Evolutionary conservation across 257 asterid genomes (phyloP), one percentile per base, ranked within the genome.

Genomic region (Nicotiana otophora): DNA sequence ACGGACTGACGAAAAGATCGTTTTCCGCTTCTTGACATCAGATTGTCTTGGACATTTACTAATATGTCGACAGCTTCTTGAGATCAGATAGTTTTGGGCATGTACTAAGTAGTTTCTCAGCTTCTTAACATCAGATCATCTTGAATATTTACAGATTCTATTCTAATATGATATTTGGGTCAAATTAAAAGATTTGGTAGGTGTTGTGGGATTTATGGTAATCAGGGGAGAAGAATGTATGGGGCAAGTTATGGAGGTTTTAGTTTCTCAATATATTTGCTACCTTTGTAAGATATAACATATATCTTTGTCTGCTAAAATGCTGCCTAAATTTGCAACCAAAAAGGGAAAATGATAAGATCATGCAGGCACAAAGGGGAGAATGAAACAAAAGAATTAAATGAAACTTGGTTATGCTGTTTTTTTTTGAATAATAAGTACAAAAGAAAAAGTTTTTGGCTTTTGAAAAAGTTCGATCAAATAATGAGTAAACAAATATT

Each of bases 151-250:
- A 39, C 48, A 1, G 48, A 39, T 39, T 39, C 2, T 39, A 39
- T 39, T 39, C 1, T 39, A 1, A 61, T 33, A 17, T 10, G 17
- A 55, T 68, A 17, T 12, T 48, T 16, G 0, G 5, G 65, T 66
- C 42, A 39, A 78, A 46, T 20, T 57, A 79, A 28, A 28, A 58
- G 39, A 14, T 36, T 10, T 20, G 65, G 66, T 62, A 36, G 14
- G 17, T 66, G 77, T 36, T 23, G 65, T 82, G 55, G 83, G 81
- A 26, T 60, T 30, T 70, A 69, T 82, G 28, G 65, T 15, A 62
- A 78, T 28, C 42, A 31, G 88, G 90, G 90, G 88, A 69, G 90
- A 85, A 83, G 88, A 83, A 87, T 84, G 88, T 85, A 85, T 87
- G 90, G 88, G 87, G 72, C 81, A 75, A 82, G 88, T 46, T 68